These are phyloP conservation scores for Irpex sp. DNA, from an alignment of 1,284 basidiomycete genomes.

Conservation along the genomic window DNA sequence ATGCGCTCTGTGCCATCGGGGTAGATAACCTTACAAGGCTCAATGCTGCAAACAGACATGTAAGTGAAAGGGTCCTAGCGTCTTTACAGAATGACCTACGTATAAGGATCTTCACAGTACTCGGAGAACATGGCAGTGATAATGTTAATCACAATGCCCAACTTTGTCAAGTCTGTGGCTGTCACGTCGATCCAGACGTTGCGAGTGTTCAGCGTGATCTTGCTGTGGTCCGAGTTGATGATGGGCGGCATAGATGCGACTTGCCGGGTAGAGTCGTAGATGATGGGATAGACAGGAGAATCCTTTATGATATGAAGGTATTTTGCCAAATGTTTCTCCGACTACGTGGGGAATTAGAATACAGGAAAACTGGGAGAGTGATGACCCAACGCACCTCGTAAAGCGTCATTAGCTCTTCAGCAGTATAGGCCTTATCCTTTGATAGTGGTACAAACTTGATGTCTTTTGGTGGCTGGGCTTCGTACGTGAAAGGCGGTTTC, in stretches of 20 bases:
- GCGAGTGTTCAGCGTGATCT: slow-evolving; percentile 94
- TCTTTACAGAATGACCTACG: slow-evolving; percentile 59
- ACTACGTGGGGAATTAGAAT: slow-evolving; percentile 49
- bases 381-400: slow-evolving; percentile 78
- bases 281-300: slow-evolving; percentile 96
- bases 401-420: slow-evolving; percentile 88
- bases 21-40: slow-evolving; percentile 88
- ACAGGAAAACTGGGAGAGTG: no score
- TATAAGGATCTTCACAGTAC: slow-evolving; percentile 93
- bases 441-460: slow-evolving; percentile 93
- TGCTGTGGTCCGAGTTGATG: slow-evolving; percentile 97
- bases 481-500: slow-evolving; percentile 90
- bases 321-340: slow-evolving; percentile 90
- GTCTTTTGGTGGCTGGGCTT: slow-evolving; percentile 88
- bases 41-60: slow-evolving; percentile 66
- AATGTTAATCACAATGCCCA: slow-evolving; percentile 95
- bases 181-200: slow-evolving; percentile 99
- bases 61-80: not conserved
- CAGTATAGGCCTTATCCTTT: slow-evolving; percentile 81
- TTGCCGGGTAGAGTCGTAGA: slow-evolving; percentile 90
- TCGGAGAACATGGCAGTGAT: slow-evolving; percentile 97
- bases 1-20: slow-evolving; percentile 84
- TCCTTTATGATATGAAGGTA: slow-evolving; percentile 96
- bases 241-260: slow-evolving; percentile 99
- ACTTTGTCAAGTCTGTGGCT: slow-evolving; percentile 97